Evolutionary conservation across 805 yeast species (phyloP), one percentile per base, ranked within the genome.

Genomic region (Candida schatavii): DNA sequence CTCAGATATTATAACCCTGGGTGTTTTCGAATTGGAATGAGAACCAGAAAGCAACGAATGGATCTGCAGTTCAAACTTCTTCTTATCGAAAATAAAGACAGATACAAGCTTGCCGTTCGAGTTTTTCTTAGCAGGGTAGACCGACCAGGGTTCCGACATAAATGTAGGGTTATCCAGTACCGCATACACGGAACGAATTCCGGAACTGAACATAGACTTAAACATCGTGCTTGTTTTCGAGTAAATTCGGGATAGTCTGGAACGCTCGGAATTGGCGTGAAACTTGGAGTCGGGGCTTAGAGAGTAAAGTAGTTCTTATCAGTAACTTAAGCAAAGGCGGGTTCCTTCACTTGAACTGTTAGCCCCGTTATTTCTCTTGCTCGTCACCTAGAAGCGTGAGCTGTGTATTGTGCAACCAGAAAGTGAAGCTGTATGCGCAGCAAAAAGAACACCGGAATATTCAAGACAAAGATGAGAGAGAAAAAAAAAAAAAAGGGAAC

Each of bases 11-110:
- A 75, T 64, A 34, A 72, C 74, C 45, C 76, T 79, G 19, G 76
- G 74, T 42, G 65, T 68, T 42, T 62, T 62, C 29, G 79, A 66
- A 28, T 53, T 51, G 2, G 64, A 52, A 19, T 56, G 46, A 21
- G 50, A 54, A 19, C 60, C 47, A 35, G 63, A 52, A 10, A 18
- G 9, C 42, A 78, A 66, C 37, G 61, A 52, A 11, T 64, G 48
- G 20, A 89, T 58, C 42, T 67, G 66, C 5, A 74, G 59, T 49
- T 86, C 90, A 48, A 86, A 79, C 42, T 78, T 81, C 55, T 81
- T 78, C 66, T 89, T 90, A 59, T 85, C 96, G 55, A 89, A 86
- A 23, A 85, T 81, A 64, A 93, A 89, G 9, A 91, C 95, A 2
- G 96, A 85, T 2, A 81, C 95, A 44, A 70, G 62, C 36, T 77